A percentile compares a stretch with the other conserved stretches of the same genome.
phyloP scores from a whole-genome alignment of 495 filamentous ascomycete genomes.

The Cetradonia linearis region DNA sequence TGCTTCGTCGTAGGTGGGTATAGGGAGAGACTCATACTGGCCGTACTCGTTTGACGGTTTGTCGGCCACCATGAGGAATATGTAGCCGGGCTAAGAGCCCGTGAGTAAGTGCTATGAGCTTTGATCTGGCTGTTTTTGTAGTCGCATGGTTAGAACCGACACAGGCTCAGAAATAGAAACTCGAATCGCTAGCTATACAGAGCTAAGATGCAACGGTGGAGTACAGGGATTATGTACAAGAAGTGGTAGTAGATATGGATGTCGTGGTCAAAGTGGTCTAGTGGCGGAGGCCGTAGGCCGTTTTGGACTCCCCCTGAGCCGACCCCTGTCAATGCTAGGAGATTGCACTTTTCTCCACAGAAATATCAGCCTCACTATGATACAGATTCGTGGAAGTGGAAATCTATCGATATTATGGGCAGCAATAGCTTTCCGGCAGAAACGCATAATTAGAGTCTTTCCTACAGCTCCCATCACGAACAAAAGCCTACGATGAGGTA shows the following conservation, averaged over 20 bases:
- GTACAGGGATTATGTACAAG: neutral
- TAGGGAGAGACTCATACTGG: slow-evolving; percentile 59
- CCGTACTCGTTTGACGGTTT: slow-evolving; percentile 37
- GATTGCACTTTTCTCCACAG: neutral
- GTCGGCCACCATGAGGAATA: slow-evolving; percentile 43
- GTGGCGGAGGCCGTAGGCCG: too few relatives aligned
- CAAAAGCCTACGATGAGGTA: too few relatives aligned
- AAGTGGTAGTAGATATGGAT: neutral
- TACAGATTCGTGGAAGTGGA: neutral
- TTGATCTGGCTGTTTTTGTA: neutral
- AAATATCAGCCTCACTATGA: neutral
- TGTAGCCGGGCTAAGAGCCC: neutral
- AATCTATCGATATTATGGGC: neutral
- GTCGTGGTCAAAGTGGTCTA: neutral
- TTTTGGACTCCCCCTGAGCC: neutral
- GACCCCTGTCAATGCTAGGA: neutral
- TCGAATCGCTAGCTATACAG: neutral
- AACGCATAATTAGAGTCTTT: too few relatives aligned
- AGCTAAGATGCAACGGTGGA: neutral
- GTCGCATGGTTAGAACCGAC: slow-evolving; percentile 9
- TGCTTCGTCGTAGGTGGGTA: slow-evolving; percentile 94
- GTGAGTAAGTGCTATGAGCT: slow-evolving; percentile 6
- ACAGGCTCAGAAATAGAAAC: neutral
- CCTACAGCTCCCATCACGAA: neutral
- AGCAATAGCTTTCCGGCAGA: too few relatives aligned